Evolutionary conservation across 2,329 filamentous ascomycete genomes (phyloP), one percentile per base, ranked within the genome.

Genomic region (Aspergillus sp.): DNA sequence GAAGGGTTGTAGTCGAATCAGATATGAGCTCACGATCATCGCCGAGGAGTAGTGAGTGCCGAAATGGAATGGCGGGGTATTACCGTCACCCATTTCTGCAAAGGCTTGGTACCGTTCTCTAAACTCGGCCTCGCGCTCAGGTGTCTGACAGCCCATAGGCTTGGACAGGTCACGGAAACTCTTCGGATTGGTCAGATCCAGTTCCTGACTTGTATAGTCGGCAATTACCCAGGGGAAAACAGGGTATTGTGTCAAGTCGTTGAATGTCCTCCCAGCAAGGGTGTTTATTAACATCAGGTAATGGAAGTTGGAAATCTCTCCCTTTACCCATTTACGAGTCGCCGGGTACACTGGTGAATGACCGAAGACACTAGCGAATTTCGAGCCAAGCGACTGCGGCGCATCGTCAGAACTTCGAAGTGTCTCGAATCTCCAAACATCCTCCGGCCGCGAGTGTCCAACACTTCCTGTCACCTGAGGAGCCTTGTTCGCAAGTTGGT

Each of bases 251-350:
- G 95, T 99, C 17, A 99, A 81, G 70, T 99, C 95, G 70, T 99
- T 99, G 79, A 99, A 99, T 0, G 95, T 98, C 52, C 95, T 84
- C 2, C 95, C 95, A 27, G 96, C 96, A 84, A 99, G 91, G 0
- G 95, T 98, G 70, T 99, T 99, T 69, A 99, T 87, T 59, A 97
- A 87, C 93, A 99, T 99, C 37, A 99, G 84, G 70, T 99, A 99
- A 74, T 98, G 92, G 68, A 99, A 99, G 73, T 99, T 99, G 14
- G 93, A 98, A 50, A 98, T 91, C 68, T 99, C 95, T 12, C 96
- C 95, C 70, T 88, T 89, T 58, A 95, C 84, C 95, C 95, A 99
- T 72, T 88, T 89, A 63, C 89, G 88, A 68, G 95, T 96, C 8
- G 91, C 87, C 9, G 93, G 90, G 64, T 92, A 93, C 73, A 89